Percentiles rank a stretch among this genome's conserved stretches.
Conservation (phyloP, 2,329 filamentous ascomycete species). For the Ustulina deusta region DNA sequence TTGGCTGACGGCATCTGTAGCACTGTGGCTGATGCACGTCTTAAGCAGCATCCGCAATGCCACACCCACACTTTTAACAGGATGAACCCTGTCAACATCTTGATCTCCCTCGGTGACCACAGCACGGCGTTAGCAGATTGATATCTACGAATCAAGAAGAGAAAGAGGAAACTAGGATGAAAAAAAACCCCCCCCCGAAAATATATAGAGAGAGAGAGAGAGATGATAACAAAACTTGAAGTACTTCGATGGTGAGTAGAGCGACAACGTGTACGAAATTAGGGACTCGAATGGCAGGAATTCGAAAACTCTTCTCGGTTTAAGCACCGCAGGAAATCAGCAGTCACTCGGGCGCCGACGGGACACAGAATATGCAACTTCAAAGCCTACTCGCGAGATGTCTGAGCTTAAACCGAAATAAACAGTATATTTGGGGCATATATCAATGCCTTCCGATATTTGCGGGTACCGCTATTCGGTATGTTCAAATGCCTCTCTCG, state of each 20-base stretch:
- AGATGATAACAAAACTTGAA: not conserved
- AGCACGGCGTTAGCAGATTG: not conserved
- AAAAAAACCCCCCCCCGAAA: not conserved
- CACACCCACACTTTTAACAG: conserved; percentile 13
- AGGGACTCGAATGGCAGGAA: not conserved
- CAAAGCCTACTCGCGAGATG: conserved; percentile 6
- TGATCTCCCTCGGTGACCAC: not conserved
- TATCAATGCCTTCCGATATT: not conserved
- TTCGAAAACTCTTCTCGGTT: not conserved
- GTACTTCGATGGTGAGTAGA: not conserved
- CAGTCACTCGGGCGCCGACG: conserved; percentile 4
- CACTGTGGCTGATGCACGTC: conserved; percentile 16
- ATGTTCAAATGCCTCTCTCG: not conserved
- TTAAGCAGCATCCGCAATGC: not conserved
- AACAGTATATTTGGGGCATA: not conserved
- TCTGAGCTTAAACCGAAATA: not conserved
- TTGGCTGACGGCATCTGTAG: conserved; percentile 2
- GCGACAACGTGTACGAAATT: not conserved
- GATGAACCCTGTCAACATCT: conserved; percentile 13
- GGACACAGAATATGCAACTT: conserved; percentile 12
- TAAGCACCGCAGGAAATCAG: not conserved
- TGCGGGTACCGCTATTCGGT: not conserved
- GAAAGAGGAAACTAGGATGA: not conserved
- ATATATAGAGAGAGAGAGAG: not conserved
- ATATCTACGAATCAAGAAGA: not conserved